A percentile compares a stretch with the other conserved stretches of the same genome.
phyloP scores from a whole-genome alignment of 73 alveolate genomes.

The Uronychia binucleata region DNA sequence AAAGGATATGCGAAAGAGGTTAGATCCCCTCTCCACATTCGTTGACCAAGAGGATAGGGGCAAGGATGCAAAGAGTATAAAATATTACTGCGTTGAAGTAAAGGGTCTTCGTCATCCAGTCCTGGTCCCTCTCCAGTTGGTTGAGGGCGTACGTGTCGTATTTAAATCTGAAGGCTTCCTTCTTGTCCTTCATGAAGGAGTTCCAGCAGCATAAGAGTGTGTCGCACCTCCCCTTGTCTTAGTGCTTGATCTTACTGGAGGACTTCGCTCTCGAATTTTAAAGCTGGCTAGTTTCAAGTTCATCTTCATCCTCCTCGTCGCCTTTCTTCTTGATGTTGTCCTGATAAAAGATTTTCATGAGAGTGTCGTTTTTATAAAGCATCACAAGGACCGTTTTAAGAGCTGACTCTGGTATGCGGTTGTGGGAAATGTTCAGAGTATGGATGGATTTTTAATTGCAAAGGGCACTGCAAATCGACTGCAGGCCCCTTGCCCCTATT shows the following conservation, averaged over 20 bases:
- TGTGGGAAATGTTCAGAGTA: background rate
- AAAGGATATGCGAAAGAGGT: background rate
- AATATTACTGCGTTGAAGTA: background rate
- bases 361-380: background rate
- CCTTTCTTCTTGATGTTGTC: background rate
- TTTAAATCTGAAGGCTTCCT: conserved; percentile 15
- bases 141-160: conserved; percentile 1
- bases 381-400: background rate
- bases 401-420: background rate
- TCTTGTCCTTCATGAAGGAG: background rate
- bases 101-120: background rate
- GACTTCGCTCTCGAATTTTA: background rate
- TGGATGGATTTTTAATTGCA: background rate
- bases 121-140: background rate
- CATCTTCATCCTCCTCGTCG: background rate
- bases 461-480: conserved; percentile 5
- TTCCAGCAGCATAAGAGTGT: background rate
- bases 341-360: background rate
- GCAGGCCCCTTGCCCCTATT: conserved; percentile 16
- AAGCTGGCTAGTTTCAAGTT: background rate
- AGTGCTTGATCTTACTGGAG: background rate
- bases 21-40: conserved; percentile 6
- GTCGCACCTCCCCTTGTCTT: background rate
- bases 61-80: background rate
- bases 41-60: conserved; percentile 1